Conservation (phyloP, 163 green algal species). For the Coccomyxa subellipsoidea region DNA sequence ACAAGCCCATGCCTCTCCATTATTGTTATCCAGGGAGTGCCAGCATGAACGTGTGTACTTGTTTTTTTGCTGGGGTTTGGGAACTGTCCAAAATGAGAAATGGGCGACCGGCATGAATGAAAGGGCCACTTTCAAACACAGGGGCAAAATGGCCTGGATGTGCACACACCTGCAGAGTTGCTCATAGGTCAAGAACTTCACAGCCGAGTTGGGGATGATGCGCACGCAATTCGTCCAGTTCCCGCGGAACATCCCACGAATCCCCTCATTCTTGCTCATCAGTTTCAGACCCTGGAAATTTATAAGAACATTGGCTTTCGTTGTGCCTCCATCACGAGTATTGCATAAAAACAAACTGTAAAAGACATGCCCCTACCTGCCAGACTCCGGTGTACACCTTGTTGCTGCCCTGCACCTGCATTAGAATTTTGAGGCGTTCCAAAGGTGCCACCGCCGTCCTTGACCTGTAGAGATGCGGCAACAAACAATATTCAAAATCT, state of each 20-base stretch:
- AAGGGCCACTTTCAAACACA: no score
- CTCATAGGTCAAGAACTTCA: slow-evolving; percentile 86
- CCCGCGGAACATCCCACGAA: slow-evolving; percentile 92
- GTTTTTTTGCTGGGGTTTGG: no score
- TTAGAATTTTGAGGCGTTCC: slow-evolving; percentile 93
- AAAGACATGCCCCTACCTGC: slow-evolving; percentile 50
- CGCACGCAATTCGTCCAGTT: slow-evolving; percentile 98
- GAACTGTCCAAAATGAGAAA: no score
- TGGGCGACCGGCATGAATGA: no score
- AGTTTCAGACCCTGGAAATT: slow-evolving; percentile 73
- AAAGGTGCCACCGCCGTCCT: slow-evolving; percentile 89
- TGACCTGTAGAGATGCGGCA: slow-evolving; percentile 58
- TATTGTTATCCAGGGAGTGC: no score
- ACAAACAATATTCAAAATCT: no score
- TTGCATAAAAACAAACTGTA: background rate
- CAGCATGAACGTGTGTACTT: no score
- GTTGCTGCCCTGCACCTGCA: slow-evolving; percentile 91
- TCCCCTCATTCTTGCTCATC: slow-evolving; percentile 83
- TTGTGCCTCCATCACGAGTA: background rate
- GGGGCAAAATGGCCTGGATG: slow-evolving; percentile 1
- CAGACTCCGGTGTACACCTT: slow-evolving; percentile 87
- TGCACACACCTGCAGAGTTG: slow-evolving; percentile 59
- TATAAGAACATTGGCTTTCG: background rate
- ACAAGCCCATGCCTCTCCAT: no score
- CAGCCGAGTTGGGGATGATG: slow-evolving; percentile 96